These are phyloP conservation scores for Wallacemonas sp. DNA, from an alignment of 208 protist species.

Conservation along the genomic window DNA sequence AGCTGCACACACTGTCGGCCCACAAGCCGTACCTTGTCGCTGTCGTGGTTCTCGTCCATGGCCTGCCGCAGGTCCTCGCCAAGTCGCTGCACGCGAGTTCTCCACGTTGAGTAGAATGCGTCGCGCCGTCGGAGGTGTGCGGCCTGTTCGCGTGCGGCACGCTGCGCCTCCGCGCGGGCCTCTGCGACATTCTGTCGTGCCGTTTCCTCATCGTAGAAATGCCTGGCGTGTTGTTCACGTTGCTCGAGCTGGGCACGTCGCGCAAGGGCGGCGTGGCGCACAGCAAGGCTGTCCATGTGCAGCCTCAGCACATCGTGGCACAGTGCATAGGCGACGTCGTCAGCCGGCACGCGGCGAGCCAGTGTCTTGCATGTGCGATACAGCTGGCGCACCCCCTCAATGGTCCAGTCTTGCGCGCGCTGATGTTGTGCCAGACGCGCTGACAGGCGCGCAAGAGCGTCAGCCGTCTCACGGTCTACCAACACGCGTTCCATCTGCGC, in stretches of 20 bases:
- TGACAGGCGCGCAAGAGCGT: not conserved
- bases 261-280: slow-evolving; percentile 16
- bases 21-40: slow-evolving; percentile 1
- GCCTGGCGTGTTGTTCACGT: slow-evolving; percentile 11
- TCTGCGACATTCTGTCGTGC: slow-evolving; percentile 7
- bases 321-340: not conserved
- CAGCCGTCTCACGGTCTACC: too few species aligned
- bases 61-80: slow-evolving; percentile 16
- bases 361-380: not conserved
- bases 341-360: not conserved
- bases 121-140: slow-evolving; percentile 12
- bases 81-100: slow-evolving; percentile 8
- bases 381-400: slow-evolving; percentile 1
- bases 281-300: slow-evolving; percentile 15
- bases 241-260: slow-evolving; percentile 6
- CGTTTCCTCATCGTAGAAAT: slow-evolving; percentile 11
- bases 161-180: slow-evolving; percentile 4
- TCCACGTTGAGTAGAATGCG: slow-evolving; percentile 18
- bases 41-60: not conserved
- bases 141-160: slow-evolving; percentile 9
- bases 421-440: slow-evolving; percentile 7
- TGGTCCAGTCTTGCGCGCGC: slow-evolving; percentile 6
- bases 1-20: slow-evolving; percentile 18
- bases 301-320: slow-evolving; percentile 11
- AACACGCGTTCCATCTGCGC: not conserved